Base-by-base conservation (phyloP, 768 basidiomycete genomes). In the Amanita exitialis region DNA sequence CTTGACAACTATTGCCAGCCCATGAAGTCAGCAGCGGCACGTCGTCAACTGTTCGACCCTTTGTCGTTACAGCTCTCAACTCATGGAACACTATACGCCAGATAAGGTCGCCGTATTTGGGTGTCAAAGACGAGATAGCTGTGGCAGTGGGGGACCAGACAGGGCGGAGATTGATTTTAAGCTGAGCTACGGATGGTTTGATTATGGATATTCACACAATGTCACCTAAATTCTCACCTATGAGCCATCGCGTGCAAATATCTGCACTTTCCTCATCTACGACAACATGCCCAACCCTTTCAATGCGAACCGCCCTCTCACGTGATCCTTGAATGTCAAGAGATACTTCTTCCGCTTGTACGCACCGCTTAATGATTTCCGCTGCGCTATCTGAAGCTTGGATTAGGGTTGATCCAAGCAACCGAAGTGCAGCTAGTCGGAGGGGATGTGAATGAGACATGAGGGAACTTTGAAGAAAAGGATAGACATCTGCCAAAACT, bases 131-230 rank as follows among this genome's bases (percentile, higher is more conserved):
- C 0, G 77, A 72, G 4, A 96, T 64, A 0, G 87, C 83, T 9
- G 76, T 75, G 10, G 82, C 76, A 3, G 92, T 80, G 15, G 93
- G 86, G 3, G 81, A 77, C 87, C 94, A 99, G 13, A 96, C 61
- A 0, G 96, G 96, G 25, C 90, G 78, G 41, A 98, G 69, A 62
- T 93, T 95, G 54, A 97, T 86, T 69, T 98, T 97, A 47, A 97
- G 72, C 62, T 96, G 94, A 5, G 87, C 90, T 86, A 58, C 21
- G 50, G 44, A 32, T 30, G 12, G 18, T 42, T n/a, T 12, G 18
- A 6, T 12, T 54, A 45, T 20, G 36, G 23, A 1, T 25, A 4
- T 30, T 27, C 1, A 36, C 9, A 7, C n/a, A 10, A 15, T 28
- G 32, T 8, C 8, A 16, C 3, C 53, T 38, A 28, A 3, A 46